phyloP scores from a whole-genome alignment of 1,284 basidiomycete genomes.

The Agaricales sp. region DNA sequence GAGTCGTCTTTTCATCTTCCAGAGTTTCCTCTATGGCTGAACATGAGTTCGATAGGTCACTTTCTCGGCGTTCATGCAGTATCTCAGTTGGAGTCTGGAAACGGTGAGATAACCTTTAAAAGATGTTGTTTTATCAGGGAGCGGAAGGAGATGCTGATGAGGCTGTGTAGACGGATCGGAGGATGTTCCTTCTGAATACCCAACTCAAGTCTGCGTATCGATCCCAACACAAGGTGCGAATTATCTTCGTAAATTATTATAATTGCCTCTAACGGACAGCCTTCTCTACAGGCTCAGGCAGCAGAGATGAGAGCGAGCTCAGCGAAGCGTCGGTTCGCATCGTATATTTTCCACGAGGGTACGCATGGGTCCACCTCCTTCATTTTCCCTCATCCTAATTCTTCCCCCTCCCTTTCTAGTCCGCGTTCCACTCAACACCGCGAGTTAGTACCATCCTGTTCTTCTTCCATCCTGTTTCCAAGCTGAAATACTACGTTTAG shows the following conservation, averaged over 20 bases:
- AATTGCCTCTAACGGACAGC: no score
- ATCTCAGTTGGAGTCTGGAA: constrained; percentile 22
- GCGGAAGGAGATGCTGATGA: constrained; percentile 2
- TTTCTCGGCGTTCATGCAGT: constrained; percentile 22
- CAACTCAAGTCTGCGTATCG: constrained; percentile 36
- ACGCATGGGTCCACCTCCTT: background rate
- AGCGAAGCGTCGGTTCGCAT: constrained; percentile 20
- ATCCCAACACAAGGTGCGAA: constrained; percentile 29
- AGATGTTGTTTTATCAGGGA: background rate
- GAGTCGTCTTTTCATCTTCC: constrained; percentile 2
- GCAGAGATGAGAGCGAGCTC: constrained; percentile 31
- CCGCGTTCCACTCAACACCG: constrained; percentile 46
- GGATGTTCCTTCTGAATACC: constrained; percentile 37
- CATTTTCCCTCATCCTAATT: background rate
- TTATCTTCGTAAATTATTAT: no score
- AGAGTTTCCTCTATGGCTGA: background rate
- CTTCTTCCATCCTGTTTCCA: background rate
- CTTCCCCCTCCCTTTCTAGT: constrained; percentile 16
- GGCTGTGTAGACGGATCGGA: constrained; percentile 24
- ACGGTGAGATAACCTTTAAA: no score
- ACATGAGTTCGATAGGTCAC: constrained; percentile 7
- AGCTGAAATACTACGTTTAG: background rate
- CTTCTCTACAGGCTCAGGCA: constrained; percentile 29
- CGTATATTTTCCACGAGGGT: constrained; percentile 20
- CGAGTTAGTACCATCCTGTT: constrained; percentile 18